phyloP scores from a whole-genome alignment of 768 basidiomycete genomes.

The Leccinellum luteum region DNA sequence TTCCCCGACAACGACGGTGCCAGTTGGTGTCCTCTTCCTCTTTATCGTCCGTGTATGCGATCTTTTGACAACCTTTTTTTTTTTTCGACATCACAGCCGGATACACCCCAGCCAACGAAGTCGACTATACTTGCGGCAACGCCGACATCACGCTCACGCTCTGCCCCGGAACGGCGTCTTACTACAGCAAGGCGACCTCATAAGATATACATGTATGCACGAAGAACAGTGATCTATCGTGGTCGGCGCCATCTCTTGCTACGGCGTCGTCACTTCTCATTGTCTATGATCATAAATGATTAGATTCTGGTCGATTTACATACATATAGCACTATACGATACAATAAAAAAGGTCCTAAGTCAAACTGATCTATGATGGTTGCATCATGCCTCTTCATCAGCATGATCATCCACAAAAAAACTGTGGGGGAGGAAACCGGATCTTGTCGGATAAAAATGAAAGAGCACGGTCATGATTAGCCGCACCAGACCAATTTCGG shows the following conservation, averaged over 20 bases:
- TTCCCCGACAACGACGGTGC: constrained; percentile 25
- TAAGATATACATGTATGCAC: not conserved
- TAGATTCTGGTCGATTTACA: not conserved
- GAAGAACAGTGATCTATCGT: not conserved
- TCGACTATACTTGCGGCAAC: constrained; percentile 23
- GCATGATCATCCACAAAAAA: not conserved
- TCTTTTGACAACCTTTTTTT: not conserved
- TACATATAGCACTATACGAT: not conserved
- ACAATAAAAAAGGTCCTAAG: not conserved
- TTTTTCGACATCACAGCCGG: not conserved
- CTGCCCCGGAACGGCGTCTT: constrained; percentile 17
- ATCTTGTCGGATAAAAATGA: not conserved
- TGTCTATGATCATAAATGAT: not conserved
- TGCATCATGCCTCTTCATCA: no score
- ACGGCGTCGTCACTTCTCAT: not conserved
- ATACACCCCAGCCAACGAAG: constrained; percentile 18
- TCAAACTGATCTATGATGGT: not conserved
- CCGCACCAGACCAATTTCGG: not conserved
- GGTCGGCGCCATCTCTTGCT: no score
- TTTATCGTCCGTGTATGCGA: not conserved
- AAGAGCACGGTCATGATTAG: not conserved
- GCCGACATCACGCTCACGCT: constrained; percentile 19
- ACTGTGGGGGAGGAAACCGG: not conserved
- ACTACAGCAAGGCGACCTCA: not conserved
- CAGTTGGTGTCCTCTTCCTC: constrained; percentile 1